Evolutionary conservation across 2,329 filamentous ascomycete genomes (phyloP).

Genomic region (Xylaria sp.): DNA sequence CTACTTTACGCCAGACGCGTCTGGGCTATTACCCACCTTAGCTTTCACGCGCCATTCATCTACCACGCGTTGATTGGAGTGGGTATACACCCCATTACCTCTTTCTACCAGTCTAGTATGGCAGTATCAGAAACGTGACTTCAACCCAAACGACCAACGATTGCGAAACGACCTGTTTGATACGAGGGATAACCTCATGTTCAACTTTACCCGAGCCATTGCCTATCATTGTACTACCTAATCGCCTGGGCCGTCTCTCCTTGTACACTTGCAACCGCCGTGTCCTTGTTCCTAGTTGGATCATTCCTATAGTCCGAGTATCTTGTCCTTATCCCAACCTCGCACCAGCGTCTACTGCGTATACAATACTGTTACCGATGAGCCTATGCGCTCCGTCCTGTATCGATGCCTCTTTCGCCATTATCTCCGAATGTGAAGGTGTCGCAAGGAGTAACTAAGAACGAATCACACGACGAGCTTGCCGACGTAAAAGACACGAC

Average conservation of each 20-base stretch:
- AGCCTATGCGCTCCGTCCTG: constrained; percentile 31
- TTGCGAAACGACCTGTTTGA: background rate
- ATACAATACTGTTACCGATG: constrained; percentile 22
- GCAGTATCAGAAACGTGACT: constrained; percentile 14
- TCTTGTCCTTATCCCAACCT: constrained; percentile 1
- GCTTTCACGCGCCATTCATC: constrained; percentile 20
- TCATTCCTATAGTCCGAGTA: background rate
- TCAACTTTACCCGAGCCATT: background rate
- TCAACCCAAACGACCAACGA: constrained; percentile 2
- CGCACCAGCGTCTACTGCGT: constrained; percentile 2
- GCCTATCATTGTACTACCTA: constrained; percentile 9
- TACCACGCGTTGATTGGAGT: constrained; percentile 29
- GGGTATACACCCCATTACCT: background rate
- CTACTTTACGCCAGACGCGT: constrained; percentile 28
- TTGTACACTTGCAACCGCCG: background rate
- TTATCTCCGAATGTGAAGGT: constrained; percentile 63
- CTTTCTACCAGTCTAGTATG: background rate
- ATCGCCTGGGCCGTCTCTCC: background rate
- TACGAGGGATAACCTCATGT: background rate
- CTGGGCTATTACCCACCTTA: constrained; percentile 1
- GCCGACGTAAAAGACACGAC: constrained; percentile 45
- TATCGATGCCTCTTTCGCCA: constrained; percentile 60
- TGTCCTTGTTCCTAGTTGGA: background rate
- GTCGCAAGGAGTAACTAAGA: constrained; percentile 56
- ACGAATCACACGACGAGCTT: constrained; percentile 61